Base-by-base conservation (phyloP, 192 early-diverging fungal genomes). In the Backusella australiensis region DNA sequence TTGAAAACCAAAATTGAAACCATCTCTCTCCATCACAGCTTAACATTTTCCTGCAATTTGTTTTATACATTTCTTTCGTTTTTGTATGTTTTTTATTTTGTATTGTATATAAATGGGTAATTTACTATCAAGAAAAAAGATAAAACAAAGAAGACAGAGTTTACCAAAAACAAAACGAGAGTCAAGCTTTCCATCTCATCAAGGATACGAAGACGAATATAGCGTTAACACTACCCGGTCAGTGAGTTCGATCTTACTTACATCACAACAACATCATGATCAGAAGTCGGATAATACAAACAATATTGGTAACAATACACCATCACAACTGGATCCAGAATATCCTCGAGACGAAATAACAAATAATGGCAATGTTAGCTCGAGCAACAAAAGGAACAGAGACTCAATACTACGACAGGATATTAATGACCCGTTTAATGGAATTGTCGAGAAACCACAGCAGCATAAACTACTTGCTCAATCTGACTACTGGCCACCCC, bases 221-320 rank as follows among this genome's bases (percentile, higher is more conserved):
- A 80, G 78, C 29, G 71, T 73, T 6, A 83, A 83, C 71, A 83
- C 82, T 6, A 78, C 78, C 7, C 73, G 73, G 14, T 83, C 82
- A 11, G 82, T 83, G 14, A 80, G 78, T 36, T 83, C 82, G 17
- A 83, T 83, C 42, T 59, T 83, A 36, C 71, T 79, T 15, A 79
- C 35, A 21, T 74, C 77, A n/a, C 66, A 68, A 44, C 77, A 74
- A 19, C 70, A 73, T 32, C 42, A 69, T 21, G 23, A 63, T 14
- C 42, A 52, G 39, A 35, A 59, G 32, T 29, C 32, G 2, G 35
- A 38, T 26, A 44, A 59, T 38, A 38, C 3, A 15, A 44, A 21
- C 17, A 35, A n/a, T 67, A 3, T 23, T 46, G 26, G 14, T n/a
- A 42, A 32, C 34, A 49, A 67, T 21, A 41, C 79, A n/a, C 44